phyloP scores from a whole-genome alignment of 441 rosid species.

The Mallotus japonicus region DNA sequence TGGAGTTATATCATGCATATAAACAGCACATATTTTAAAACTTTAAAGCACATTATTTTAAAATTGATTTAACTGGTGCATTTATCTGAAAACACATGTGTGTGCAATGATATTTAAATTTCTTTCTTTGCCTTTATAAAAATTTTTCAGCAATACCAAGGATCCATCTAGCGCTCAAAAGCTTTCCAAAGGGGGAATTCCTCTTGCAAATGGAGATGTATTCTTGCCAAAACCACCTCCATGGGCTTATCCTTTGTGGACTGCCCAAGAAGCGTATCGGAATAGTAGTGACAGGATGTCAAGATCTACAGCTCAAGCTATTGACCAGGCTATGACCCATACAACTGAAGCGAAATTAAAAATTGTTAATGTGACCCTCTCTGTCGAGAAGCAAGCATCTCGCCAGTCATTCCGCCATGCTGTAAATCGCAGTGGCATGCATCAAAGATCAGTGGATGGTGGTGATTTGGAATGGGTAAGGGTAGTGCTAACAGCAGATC shows the following conservation, averaged over 20 bases:
- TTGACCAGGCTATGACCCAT: constrained; percentile 98
- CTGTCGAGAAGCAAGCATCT: constrained; percentile 48
- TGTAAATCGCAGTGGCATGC: constrained; percentile 14
- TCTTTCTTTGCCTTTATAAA: constrained; percentile 7
- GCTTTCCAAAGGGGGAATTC: constrained; percentile 95
- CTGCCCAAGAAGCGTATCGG: constrained; percentile 91
- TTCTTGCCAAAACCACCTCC: constrained; percentile 96
- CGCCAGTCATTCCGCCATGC: constrained; percentile 29
- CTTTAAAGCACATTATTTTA: background rate
- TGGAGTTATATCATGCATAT: constrained; percentile 6
- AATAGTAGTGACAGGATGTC: constrained; percentile 98
- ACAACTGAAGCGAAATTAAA: constrained; percentile 68
- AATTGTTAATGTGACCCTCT: constrained; percentile 65
- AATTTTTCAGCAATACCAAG: constrained; percentile 55
- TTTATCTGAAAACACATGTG: background rate
- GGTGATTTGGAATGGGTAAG: constrained; percentile 89
- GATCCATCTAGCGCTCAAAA: constrained; percentile 73
- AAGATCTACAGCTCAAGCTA: constrained; percentile 89
- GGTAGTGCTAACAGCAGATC: constrained; percentile 82
- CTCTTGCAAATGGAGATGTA: constrained; percentile 97
- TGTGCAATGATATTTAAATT: constrained; percentile 6
- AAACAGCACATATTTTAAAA: background rate
- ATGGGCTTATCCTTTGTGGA: constrained; percentile 99
- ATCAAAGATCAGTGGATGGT: constrained; percentile 28
- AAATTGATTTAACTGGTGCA: background rate